These are phyloP conservation scores for Aphanomyces stellatus DNA, from an alignment of 352 stramenopile genomes.

Conservation along the genomic window DNA sequence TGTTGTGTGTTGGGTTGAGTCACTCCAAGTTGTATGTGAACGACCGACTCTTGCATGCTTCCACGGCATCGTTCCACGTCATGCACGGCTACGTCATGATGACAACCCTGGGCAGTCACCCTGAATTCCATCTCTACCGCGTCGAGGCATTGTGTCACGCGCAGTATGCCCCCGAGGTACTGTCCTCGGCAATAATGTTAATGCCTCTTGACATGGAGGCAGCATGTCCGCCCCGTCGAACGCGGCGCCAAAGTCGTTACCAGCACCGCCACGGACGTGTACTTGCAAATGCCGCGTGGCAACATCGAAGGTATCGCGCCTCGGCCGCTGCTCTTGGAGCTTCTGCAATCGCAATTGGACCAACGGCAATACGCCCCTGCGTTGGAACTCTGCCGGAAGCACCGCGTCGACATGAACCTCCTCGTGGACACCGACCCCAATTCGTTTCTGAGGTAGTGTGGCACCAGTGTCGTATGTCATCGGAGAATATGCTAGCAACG, in stretches of 20 bases:
- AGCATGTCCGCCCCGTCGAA: conserved; percentile 38
- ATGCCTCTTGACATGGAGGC: not conserved
- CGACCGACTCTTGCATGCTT: conserved; percentile 27
- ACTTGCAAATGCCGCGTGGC: conserved; percentile 67
- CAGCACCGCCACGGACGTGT: conserved; percentile 41
- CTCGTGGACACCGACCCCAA: conserved; percentile 50
- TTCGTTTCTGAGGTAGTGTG: conserved; percentile 35
- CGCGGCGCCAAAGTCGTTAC: conserved; percentile 53
- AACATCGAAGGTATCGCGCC: conserved; percentile 66
- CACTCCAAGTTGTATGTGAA: conserved; percentile 49
- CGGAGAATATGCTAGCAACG: not conserved
- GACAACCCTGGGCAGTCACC: conserved; percentile 50
- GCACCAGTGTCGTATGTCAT: conserved; percentile 27
- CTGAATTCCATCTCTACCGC: conserved; percentile 44
- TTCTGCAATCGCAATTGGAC: conserved; percentile 37
- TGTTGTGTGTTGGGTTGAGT: not conserved
- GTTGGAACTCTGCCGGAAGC: conserved; percentile 61
- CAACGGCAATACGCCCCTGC: conserved; percentile 34
- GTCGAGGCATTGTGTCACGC: conserved; percentile 18
- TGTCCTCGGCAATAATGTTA: not conserved
- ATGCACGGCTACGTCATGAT: conserved; percentile 41
- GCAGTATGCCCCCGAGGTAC: not conserved
- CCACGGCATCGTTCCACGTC: conserved; percentile 58
- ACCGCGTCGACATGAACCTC: conserved; percentile 70
- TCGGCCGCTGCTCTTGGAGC: conserved; percentile 45